phyloP scores from a whole-genome alignment of 805 yeast species.

The Wickerhamiella parazyma region DNA sequence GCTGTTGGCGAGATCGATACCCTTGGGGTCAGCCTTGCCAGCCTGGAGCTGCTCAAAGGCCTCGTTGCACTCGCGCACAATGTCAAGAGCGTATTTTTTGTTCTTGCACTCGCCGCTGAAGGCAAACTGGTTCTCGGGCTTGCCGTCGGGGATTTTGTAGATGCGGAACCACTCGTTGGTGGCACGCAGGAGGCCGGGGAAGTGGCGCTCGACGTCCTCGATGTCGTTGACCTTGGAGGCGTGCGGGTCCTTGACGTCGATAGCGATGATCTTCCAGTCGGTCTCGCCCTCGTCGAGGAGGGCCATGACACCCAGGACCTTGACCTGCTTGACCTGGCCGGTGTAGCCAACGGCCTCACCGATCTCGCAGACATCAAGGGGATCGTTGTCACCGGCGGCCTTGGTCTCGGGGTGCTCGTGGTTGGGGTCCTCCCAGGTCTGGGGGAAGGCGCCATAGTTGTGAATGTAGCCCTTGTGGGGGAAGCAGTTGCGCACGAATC shows the following conservation, averaged over 20 bases:
- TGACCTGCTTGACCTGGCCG: slow-evolving; percentile 75
- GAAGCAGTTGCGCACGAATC: slow-evolving; percentile 95
- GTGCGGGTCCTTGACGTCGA: slow-evolving; percentile 77
- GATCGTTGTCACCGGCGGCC: slow-evolving; percentile 82
- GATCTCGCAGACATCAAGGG: slow-evolving; percentile 86
- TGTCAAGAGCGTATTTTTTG: slow-evolving; percentile 73
- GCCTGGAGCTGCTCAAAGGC: slow-evolving; percentile 69
- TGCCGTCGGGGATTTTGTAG: slow-evolving; percentile 96
- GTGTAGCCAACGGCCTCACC: slow-evolving; percentile 45
- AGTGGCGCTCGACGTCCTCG: slow-evolving; percentile 76
- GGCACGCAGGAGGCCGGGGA: slow-evolving; percentile 87
- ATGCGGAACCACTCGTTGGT: slow-evolving; percentile 98
- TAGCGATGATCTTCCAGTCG: slow-evolving; percentile 92
- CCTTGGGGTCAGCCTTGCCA: slow-evolving; percentile 53
- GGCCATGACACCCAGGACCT: slow-evolving; percentile 89
- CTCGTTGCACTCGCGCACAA: slow-evolving; percentile 66
- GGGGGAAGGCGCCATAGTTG: slow-evolving; percentile 98
- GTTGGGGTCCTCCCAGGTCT: slow-evolving; percentile 97
- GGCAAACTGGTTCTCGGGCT: slow-evolving; percentile 94
- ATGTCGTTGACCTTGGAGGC: slow-evolving; percentile 78
- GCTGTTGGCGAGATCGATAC: slow-evolving; percentile 62
- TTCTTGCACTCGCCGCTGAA: slow-evolving; percentile 85
- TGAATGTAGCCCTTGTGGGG: slow-evolving; percentile 98
- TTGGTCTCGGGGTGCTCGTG: slow-evolving; percentile 33
- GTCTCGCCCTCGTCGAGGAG: slow-evolving; percentile 93